Percentiles rank a stretch among this genome's conserved stretches.
Evolutionary conservation across 2,329 filamentous ascomycete species (phyloP).

Genomic region (Xylariaceae sp.): DNA sequence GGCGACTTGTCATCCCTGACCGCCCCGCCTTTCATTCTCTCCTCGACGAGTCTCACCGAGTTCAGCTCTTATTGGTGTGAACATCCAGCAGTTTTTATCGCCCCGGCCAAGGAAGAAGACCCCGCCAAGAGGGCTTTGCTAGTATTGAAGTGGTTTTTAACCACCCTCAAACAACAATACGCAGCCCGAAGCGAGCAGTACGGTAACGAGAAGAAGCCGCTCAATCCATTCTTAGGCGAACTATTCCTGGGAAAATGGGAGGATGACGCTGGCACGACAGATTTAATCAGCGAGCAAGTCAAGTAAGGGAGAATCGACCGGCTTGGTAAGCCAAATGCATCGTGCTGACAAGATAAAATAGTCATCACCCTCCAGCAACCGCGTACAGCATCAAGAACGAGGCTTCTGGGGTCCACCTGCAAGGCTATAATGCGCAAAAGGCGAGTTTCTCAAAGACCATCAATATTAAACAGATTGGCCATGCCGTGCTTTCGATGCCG

Average conservation of each 20-base stretch:
- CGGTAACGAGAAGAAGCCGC: conserved; percentile 58
- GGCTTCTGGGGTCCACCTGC: conserved; percentile 51
- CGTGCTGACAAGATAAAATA: conserved; percentile 29
- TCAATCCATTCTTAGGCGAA: conserved; percentile 60
- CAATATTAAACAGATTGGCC: conserved; percentile 57
- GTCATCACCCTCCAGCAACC: conserved; percentile 60
- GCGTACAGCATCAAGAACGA: conserved; percentile 55
- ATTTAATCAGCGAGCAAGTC: conserved; percentile 53
- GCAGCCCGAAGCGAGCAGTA: conserved; percentile 50
- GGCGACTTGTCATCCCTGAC: conserved; percentile 60
- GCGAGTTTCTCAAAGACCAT: conserved; percentile 57
- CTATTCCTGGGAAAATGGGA: conserved; percentile 50
- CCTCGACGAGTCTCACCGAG: conserved; percentile 54
- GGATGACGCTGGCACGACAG: conserved; percentile 41
- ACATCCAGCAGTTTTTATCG: conserved; percentile 53
- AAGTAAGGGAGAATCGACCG: conserved; percentile 32
- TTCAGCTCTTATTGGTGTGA: conserved; percentile 58
- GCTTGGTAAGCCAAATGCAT: background rate
- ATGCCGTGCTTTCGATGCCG: conserved; percentile 57
- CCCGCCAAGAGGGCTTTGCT: conserved; percentile 52
- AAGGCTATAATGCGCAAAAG: conserved; percentile 59
- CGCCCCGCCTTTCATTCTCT: conserved; percentile 56
- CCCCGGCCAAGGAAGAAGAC: conserved; percentile 51
- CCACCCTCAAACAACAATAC: conserved; percentile 55
- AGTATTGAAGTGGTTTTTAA: conserved; percentile 54